Evolutionary conservation across 1,139 yeast genomes (phyloP).

Genomic region (Geotrichum phurueaensis): DNA sequence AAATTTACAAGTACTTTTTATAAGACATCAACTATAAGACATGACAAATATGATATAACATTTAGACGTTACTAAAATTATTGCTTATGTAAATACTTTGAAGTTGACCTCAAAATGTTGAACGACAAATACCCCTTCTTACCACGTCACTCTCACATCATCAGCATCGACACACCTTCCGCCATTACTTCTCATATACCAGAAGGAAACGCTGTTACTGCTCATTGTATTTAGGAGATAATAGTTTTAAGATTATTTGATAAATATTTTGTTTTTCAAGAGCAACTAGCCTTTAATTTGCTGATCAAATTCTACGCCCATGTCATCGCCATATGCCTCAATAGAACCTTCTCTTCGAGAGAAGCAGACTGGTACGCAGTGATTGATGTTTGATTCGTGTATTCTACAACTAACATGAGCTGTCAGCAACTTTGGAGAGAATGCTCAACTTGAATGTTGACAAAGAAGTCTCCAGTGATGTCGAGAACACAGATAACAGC

Average conservation of each 20-base stretch:
- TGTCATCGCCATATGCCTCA: not conserved
- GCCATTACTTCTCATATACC: not conserved
- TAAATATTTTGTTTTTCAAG: not conserved
- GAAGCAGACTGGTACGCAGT: constrained; percentile 38
- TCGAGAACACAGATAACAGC: constrained; percentile 32
- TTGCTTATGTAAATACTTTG: not conserved
- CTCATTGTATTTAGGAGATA: not conserved
- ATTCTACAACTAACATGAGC: constrained; percentile 15
- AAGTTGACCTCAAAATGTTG: not conserved
- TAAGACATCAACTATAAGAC: not conserved
- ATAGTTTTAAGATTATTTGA: not conserved
- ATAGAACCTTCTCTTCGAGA: constrained; percentile 35
- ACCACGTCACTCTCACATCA: not conserved
- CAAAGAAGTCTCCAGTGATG: constrained; percentile 22
- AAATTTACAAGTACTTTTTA: not conserved
- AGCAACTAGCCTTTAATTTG: not conserved
- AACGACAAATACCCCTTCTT: not conserved
- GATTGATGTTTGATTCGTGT: too few relatives aligned
- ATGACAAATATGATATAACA: not conserved
- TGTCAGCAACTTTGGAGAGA: constrained; percentile 54
- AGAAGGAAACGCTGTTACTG: not conserved
- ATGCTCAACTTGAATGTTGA: constrained; percentile 74
- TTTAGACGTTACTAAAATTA: not conserved
- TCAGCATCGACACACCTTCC: not conserved
- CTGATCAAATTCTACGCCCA: not conserved